Evolutionary conservation across 2,329 filamentous ascomycete species (phyloP).

Genomic region (Fragosphaeria purpurea): DNA sequence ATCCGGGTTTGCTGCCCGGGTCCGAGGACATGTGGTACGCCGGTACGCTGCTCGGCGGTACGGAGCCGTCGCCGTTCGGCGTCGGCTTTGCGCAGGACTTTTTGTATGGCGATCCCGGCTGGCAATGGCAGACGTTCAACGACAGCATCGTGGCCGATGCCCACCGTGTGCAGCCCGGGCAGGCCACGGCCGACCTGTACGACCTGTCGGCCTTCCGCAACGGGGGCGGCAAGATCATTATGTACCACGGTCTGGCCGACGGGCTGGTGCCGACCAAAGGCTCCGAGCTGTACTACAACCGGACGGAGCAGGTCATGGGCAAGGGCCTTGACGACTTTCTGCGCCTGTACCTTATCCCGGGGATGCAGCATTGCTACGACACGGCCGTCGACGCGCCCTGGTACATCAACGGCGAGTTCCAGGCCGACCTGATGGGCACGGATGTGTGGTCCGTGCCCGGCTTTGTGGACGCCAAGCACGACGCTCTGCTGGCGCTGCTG

Average conservation of each 20-base stretch:
- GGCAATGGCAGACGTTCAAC: slow-evolving; percentile 24
- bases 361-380: slow-evolving; percentile 38
- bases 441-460: slow-evolving; percentile 26
- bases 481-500: slow-evolving; percentile 27
- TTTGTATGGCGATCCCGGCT: slow-evolving; percentile 28
- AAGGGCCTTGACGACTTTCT: slow-evolving; percentile 36
- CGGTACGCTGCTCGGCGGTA: slow-evolving; percentile 20
- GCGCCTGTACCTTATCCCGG: slow-evolving; percentile 41
- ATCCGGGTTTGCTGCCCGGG: slow-evolving; percentile 35
- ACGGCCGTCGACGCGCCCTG: slow-evolving; percentile 29
- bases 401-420: slow-evolving; percentile 25
- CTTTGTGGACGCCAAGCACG: slow-evolving; percentile 25
- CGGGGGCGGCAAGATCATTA: slow-evolving; percentile 32
- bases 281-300: slow-evolving; percentile 25
- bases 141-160: slow-evolving; percentile 22
- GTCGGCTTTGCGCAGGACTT: slow-evolving; percentile 28
- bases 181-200: slow-evolving; percentile 27
- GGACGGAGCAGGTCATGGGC: slow-evolving; percentile 17
- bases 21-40: slow-evolving; percentile 30
- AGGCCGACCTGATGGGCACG: slow-evolving; percentile 19
- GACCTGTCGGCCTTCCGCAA: slow-evolving; percentile 28
- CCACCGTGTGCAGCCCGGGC: slow-evolving; percentile 25
- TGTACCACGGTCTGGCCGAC: slow-evolving; percentile 36
- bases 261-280: slow-evolving; percentile 29
- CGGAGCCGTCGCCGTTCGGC: slow-evolving; percentile 23